phyloP scores from a whole-genome alignment of 805 yeast genomes.

The Kregervanrija delftensis region DNA sequence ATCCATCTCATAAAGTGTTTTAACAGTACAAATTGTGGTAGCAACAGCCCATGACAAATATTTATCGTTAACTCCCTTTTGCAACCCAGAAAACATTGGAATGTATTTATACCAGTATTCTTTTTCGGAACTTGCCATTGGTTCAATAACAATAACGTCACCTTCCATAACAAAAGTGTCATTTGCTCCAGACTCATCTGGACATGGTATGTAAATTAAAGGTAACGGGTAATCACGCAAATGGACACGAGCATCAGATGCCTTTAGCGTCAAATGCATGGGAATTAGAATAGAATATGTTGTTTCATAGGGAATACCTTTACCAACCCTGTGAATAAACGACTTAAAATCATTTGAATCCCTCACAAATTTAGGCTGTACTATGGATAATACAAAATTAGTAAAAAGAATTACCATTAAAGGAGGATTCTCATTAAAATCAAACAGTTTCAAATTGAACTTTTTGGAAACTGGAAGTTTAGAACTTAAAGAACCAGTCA shows the following conservation, averaged over 20 bases:
- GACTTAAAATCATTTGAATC: slow-evolving; percentile 40
- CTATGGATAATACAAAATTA: slow-evolving; percentile 38
- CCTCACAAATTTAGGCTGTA: slow-evolving; percentile 40
- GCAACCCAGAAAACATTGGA: slow-evolving; percentile 47
- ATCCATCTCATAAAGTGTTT: slow-evolving; percentile 56
- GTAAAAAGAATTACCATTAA: slow-evolving; percentile 41
- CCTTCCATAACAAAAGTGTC: slow-evolving; percentile 34
- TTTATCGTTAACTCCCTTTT: slow-evolving; percentile 29
- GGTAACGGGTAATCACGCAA: slow-evolving; percentile 86
- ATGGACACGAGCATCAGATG: slow-evolving; percentile 61
- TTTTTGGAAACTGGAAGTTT: slow-evolving; percentile 29
- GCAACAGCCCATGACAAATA: slow-evolving; percentile 58
- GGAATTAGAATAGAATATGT: slow-evolving; percentile 67
- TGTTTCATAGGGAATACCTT: slow-evolving; percentile 72
- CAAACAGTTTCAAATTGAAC: slow-evolving; percentile 40
- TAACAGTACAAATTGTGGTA: slow-evolving; percentile 70
- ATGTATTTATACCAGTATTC: slow-evolving; percentile 56
- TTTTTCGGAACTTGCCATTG: slow-evolving; percentile 39
- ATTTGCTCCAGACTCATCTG: slow-evolving; percentile 5
- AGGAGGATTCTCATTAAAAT: slow-evolving; percentile 41
- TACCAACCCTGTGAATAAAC: slow-evolving; percentile 69
- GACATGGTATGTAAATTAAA: slow-evolving; percentile 57
- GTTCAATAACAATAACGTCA: slow-evolving; percentile 64
- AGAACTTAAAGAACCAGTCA: slow-evolving; percentile 34
- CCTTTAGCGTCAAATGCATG: slow-evolving; percentile 43